Base-by-base conservation (phyloP, 1,284 basidiomycete genomes). In the Leccinum subfulvum region DNA sequence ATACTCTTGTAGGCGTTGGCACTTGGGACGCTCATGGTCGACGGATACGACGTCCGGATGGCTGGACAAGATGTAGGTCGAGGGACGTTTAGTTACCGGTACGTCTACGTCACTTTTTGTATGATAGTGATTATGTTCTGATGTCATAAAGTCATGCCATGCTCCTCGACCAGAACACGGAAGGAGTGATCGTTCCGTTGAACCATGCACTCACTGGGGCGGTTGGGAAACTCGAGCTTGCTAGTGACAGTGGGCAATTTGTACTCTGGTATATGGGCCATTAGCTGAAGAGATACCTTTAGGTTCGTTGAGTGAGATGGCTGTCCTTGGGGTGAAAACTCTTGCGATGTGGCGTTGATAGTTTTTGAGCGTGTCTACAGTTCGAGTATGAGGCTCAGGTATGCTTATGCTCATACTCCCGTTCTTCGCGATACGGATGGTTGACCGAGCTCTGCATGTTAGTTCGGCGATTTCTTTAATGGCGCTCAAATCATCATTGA, bases 391-490 rank as follows among this genome's bases (percentile, higher is more conserved):
- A 97, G 75, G 93, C 92, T 2, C 94, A 95, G 80, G 87, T 47
- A 47, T 13, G 41, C 41, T 41, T 86, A 65, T 44, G 56, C 26
- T 10, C n/a, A 14, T 21, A 1, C 16, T 28, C 30, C 28, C n/a
- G 4, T 61, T 51, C 4, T 51, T 44, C n/a, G 58, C 57, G 54
- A 30, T 54, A 18, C 14, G 4, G 51, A 47, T 49, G 44, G n/a
- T 14, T 59, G n/a, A 64, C 56, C 0, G 11, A 28, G 6, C 4
- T 57, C 13, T 16, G 26, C 52, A 55, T 33, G 10, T 14, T 64
- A 88, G 86, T 92, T 92, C 69, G 93, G 93, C n/a, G 94, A 95
- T 74, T 96, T 96, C 77, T 89, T 91, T 78, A 95, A 96, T 70
- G 92, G 92, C 4, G 91, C 92, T 10, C 92, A 92, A 82, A 84